Conservation (phyloP, 2,329 filamentous ascomycete genomes). For the Hymenoscyphus linearis region DNA sequence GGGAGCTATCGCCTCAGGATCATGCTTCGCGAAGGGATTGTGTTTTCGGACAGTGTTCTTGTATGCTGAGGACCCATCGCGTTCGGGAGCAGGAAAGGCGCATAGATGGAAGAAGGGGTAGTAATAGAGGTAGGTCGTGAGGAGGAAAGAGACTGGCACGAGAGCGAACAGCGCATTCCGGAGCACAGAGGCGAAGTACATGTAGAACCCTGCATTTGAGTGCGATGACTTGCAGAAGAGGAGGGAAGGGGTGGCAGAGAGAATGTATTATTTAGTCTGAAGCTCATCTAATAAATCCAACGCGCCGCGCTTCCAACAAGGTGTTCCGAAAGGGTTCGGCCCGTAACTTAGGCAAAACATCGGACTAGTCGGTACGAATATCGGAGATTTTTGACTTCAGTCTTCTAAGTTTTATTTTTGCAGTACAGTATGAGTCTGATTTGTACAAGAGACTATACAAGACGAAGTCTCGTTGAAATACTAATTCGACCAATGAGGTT, state of each 20-base stretch:
- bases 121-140: slow-evolving; percentile 76
- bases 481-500: no score
- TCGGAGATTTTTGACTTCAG: no score
- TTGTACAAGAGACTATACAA: no score
- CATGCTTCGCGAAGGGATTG: slow-evolving; percentile 22
- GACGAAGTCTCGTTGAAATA: no score
- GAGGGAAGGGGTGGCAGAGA: not conserved
- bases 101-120: slow-evolving; percentile 80
- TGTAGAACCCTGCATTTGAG: slow-evolving; percentile 28
- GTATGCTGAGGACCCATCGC: slow-evolving; percentile 23
- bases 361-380: no score
- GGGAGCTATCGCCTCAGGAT: slow-evolving; percentile 47
- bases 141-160: slow-evolving; percentile 61
- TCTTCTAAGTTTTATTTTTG: no score
- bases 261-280: not conserved
- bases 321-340: no score
- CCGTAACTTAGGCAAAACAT: no score
- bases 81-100: slow-evolving; percentile 59
- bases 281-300: not conserved
- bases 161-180: slow-evolving; percentile 40
- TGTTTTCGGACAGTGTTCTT: slow-evolving; percentile 24
- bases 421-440: no score
- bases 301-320: no score
- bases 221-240: not conserved
- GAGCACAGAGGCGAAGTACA: slow-evolving; percentile 31